Conservation (phyloP, 202 grass and related monocot species). For the Setaria viridis region DNA sequence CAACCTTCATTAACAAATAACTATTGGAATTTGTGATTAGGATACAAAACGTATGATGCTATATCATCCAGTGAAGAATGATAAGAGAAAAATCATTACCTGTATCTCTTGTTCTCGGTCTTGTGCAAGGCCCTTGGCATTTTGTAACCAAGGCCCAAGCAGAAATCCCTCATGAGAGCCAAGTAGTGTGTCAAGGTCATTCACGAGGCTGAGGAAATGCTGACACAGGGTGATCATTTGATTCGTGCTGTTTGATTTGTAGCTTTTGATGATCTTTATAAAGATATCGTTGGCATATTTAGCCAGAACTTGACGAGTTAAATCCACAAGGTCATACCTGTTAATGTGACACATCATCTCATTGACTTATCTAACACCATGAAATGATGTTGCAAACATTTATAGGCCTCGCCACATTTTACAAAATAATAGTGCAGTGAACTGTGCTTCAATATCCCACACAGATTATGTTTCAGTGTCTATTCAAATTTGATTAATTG, state of each 20-base stretch:
- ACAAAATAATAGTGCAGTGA: neutral
- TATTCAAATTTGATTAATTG: neutral
- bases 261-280: slow-evolving; percentile 61
- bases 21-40: neutral
- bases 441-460: neutral
- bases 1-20: neutral
- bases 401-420: neutral
- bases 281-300: slow-evolving; percentile 88
- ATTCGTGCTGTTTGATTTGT: slow-evolving; percentile 54
- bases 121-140: slow-evolving; percentile 71
- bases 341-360: slow-evolving; percentile 1
- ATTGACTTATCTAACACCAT: slow-evolving; percentile 26
- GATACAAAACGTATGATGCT: neutral
- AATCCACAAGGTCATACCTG: slow-evolving; percentile 85
- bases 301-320: slow-evolving; percentile 81
- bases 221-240: slow-evolving; percentile 54
- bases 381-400: slow-evolving; percentile 17
- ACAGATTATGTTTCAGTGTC: neutral
- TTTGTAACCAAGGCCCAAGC: slow-evolving; percentile 84
- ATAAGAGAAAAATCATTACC: slow-evolving; percentile 45
- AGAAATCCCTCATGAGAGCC: slow-evolving; percentile 82
- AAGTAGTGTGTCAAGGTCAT: slow-evolving; percentile 66
- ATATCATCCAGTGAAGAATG: neutral
- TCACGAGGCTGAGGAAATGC: slow-evolving; percentile 69
- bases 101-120: slow-evolving; percentile 58